Conservation (phyloP, 768 basidiomycete genomes). For the Tylopilus sp. region DNA sequence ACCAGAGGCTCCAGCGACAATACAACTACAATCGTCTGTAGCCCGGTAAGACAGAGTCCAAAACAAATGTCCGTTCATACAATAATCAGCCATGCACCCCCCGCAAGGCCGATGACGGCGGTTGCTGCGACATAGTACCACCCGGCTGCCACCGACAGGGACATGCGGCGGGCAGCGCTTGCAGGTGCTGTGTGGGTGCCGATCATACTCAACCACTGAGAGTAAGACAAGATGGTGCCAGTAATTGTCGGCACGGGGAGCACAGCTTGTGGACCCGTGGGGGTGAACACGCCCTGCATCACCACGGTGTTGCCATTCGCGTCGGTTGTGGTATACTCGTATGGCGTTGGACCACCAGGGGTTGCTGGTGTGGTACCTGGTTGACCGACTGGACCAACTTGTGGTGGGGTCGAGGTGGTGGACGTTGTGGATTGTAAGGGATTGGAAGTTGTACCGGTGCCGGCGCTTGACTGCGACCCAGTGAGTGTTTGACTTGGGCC, state of each 20-base stretch:
- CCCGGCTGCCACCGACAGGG: slow-evolving; percentile 17
- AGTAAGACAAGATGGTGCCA: slow-evolving; percentile 27
- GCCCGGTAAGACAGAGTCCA: slow-evolving; percentile 8
- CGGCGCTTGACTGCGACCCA: slow-evolving; percentile 2
- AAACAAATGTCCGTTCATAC: slow-evolving; percentile 13
- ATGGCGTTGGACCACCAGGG: slow-evolving; percentile 48
- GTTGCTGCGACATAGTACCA: slow-evolving; percentile 29
- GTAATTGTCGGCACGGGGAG: slow-evolving; percentile 26
- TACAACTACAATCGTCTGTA: slow-evolving; percentile 8
- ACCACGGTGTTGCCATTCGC: slow-evolving; percentile 27
- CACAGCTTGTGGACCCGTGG: slow-evolving; percentile 28
- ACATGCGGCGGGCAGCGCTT: slow-evolving; percentile 23
- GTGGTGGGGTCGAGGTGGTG: slow-evolving; percentile 19
- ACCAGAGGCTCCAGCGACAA: background rate
- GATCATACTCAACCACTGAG: slow-evolving; percentile 28
- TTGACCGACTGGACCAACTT: slow-evolving; percentile 46
- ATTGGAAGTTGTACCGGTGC: slow-evolving; percentile 17
- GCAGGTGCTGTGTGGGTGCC: slow-evolving; percentile 30
- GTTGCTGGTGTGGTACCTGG: slow-evolving; percentile 38
- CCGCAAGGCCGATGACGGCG: slow-evolving; percentile 20
- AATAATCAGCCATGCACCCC: slow-evolving; percentile 33
- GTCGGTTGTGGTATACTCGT: slow-evolving; percentile 45
- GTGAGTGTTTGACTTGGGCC: slow-evolving; percentile 12
- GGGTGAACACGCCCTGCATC: slow-evolving; percentile 27
- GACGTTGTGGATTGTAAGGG: slow-evolving; percentile 20